Evolutionary conservation across 768 basidiomycete genomes (phyloP).

Genomic region (Tephrocybe sp.): DNA sequence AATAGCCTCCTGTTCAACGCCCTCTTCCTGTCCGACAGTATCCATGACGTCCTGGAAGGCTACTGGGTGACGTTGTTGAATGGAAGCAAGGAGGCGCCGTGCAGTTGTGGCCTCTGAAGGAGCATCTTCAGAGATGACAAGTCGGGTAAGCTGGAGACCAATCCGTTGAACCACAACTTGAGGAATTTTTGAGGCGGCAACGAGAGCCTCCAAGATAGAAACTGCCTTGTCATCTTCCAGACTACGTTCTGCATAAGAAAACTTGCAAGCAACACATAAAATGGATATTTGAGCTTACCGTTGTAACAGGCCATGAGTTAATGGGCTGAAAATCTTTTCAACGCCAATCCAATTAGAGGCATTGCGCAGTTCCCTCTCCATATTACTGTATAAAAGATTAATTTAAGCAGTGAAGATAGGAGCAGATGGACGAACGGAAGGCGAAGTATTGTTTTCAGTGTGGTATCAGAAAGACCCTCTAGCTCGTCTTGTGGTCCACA

Average conservation of each 20-base stretch:
- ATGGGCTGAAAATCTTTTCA: constrained; percentile 55
- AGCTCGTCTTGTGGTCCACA: constrained; percentile 62
- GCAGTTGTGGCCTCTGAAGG: constrained; percentile 19
- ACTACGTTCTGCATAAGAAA: constrained; percentile 21
- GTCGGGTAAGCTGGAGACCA: constrained; percentile 26
- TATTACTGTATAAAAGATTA: constrained; percentile 30
- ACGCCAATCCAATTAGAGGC: constrained; percentile 48
- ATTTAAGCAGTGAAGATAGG: not conserved
- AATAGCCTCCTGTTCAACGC: constrained; percentile 38
- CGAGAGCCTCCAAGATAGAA: constrained; percentile 37
- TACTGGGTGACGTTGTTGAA: constrained; percentile 67
- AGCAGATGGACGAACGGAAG: constrained; percentile 44
- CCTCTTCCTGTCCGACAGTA: constrained; percentile 31
- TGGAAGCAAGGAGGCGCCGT: constrained; percentile 47
- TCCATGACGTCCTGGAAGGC: constrained; percentile 45
- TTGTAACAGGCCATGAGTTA: constrained; percentile 41
- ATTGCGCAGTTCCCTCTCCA: constrained; percentile 47
- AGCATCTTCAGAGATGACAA: constrained; percentile 25
- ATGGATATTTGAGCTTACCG: constrained; percentile 27
- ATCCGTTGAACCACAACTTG: constrained; percentile 30
- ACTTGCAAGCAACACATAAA: not conserved
- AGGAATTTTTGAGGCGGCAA: constrained; percentile 34
- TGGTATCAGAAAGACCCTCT: constrained; percentile 42
- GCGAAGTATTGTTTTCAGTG: constrained; percentile 39
- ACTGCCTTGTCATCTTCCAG: constrained; percentile 29